These are phyloP conservation scores for Saccharomyces hybrid DNA, from an alignment of 1,139 yeast species.

Conservation along the genomic window DNA sequence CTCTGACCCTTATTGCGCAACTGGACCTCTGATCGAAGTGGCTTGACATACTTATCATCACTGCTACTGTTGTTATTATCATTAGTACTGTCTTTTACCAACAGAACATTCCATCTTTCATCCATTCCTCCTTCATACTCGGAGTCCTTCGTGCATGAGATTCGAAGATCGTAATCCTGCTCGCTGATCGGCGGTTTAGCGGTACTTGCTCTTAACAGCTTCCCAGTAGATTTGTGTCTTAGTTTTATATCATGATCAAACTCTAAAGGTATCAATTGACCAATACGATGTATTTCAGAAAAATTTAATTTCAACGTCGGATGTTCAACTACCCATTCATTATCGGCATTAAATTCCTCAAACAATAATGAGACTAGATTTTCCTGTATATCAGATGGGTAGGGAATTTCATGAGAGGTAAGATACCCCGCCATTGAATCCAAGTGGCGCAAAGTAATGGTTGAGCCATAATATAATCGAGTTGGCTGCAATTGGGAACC, in stretches of 20 bases:
- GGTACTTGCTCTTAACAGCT: constrained; percentile 50
- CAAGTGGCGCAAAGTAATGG: constrained; percentile 59
- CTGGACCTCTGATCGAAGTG: constrained; percentile 41
- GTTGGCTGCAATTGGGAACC: constrained; percentile 34
- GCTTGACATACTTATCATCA: constrained; percentile 36
- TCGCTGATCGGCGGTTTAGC: constrained; percentile 71
- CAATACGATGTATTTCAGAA: constrained; percentile 17
- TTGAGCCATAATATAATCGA: constrained; percentile 56
- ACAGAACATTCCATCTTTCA: constrained; percentile 40
- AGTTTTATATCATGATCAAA: constrained; percentile 50
- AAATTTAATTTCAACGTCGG: constrained; percentile 11
- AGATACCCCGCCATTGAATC: constrained; percentile 53
- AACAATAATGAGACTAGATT: constrained; percentile 66
- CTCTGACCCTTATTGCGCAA: constrained; percentile 50
- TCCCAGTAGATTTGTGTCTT: constrained; percentile 55
- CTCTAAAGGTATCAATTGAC: constrained; percentile 37
- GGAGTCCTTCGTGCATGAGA: constrained; percentile 52
- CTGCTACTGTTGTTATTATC: constrained; percentile 8
- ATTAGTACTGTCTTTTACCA: constrained; percentile 1
- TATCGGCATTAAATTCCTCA: constrained; percentile 44
- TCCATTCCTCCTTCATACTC: constrained; percentile 42
- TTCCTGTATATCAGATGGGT: constrained; percentile 48
- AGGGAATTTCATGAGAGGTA: constrained; percentile 54
- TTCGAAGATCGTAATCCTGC: constrained; percentile 72
- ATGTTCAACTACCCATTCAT: constrained; percentile 60